Conservation (phyloP, 2,329 filamentous ascomycete genomes). For the Fusarium concolor region DNA sequence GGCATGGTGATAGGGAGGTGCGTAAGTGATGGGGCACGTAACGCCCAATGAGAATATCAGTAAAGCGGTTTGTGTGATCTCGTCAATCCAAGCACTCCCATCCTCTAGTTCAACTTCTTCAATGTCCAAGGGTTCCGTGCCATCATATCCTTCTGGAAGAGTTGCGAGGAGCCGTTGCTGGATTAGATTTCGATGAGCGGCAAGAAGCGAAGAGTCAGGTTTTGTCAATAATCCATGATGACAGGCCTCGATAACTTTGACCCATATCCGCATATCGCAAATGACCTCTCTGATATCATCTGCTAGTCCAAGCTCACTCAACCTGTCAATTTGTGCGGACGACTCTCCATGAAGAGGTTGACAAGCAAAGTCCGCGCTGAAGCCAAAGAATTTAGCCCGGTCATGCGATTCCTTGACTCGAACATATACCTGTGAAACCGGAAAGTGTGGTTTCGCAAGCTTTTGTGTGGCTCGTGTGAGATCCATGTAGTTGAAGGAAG, state of each 20-base stretch:
- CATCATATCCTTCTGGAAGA: background rate
- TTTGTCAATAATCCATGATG: background rate
- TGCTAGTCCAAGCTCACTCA: background rate
- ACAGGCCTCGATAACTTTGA: background rate
- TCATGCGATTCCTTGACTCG: background rate
- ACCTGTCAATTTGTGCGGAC: accelerated
- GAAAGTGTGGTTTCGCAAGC: background rate
- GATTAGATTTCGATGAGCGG: constrained; percentile 12
- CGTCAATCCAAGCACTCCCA: background rate
- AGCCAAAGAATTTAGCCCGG: background rate
- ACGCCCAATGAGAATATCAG: constrained; percentile 7
- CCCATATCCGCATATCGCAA: background rate
- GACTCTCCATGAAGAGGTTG: accelerated
- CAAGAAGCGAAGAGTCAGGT: background rate
- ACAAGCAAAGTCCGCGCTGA: background rate
- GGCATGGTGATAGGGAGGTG: background rate
- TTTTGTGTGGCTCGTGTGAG: constrained; percentile 3
- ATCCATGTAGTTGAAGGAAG: constrained; percentile 22
- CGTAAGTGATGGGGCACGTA: background rate
- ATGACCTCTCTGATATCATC: background rate
- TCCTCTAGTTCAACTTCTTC: accelerated
- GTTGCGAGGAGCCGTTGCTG: constrained; percentile 3
- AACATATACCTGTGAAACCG: background rate
- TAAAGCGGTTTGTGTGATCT: background rate
- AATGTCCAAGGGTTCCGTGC: accelerated